Conservation (phyloP, 352 stramenopile species). For the Phytophthora multivora region DNA sequence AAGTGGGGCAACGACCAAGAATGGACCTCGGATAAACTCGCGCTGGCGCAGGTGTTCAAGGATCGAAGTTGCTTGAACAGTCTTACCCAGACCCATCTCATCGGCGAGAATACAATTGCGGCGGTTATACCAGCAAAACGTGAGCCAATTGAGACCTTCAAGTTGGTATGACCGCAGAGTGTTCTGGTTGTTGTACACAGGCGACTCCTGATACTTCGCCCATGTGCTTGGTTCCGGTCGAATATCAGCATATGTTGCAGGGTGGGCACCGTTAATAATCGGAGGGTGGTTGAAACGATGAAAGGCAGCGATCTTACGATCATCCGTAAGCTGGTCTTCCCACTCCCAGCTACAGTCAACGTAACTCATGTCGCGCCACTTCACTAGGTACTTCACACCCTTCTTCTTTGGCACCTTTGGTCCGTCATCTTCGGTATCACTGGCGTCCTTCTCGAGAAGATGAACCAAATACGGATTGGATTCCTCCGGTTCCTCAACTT, state of each 20-base stretch:
- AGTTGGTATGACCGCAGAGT: constrained; percentile 97
- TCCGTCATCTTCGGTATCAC: constrained; percentile 48
- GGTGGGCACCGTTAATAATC: constrained; percentile 83
- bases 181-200: constrained; percentile 94
- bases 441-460: constrained; percentile 42
- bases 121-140: constrained; percentile 98
- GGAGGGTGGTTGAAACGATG: constrained; percentile 88
- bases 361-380: constrained; percentile 92
- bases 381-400: constrained; percentile 92
- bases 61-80: constrained; percentile 93
- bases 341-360: constrained; percentile 91
- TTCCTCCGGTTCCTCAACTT: constrained; percentile 78
- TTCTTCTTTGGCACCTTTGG: constrained; percentile 61
- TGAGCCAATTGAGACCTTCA: constrained; percentile 98
- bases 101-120: constrained; percentile 93
- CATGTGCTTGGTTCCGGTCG: constrained; percentile 78
- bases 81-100: constrained; percentile 93
- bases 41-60: constrained; percentile 93
- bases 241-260: constrained; percentile 81
- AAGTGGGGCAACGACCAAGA: constrained; percentile 98
- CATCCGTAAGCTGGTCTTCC: constrained; percentile 89
- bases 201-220: constrained; percentile 90
- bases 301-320: constrained; percentile 89
- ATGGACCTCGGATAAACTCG: constrained; percentile 95
- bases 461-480: constrained; percentile 67